These are phyloP conservation scores for Lolium multiflorum DNA, from an alignment of 176 grass and related monocot species.

Conservation along the genomic window DNA sequence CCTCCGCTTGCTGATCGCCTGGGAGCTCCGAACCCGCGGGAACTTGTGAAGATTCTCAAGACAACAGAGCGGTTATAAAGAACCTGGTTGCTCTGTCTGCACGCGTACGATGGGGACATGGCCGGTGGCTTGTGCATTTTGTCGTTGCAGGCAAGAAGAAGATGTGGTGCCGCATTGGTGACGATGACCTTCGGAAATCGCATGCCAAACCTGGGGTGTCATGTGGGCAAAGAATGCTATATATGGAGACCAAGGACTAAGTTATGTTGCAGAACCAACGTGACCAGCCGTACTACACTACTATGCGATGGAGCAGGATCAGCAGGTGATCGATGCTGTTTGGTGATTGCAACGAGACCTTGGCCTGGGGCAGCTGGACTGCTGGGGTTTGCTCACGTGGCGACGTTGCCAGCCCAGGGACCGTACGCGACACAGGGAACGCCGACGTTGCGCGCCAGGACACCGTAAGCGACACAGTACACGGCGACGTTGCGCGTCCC, in stretches of 20 bases:
- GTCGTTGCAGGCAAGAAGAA: not conserved
- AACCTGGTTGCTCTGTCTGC: not conserved
- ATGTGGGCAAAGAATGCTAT: not conserved
- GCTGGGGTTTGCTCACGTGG: not conserved
- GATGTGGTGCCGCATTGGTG: not conserved
- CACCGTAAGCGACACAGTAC: not conserved
- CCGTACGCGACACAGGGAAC: not conserved
- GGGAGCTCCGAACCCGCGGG: not conserved
- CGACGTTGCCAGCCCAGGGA: not conserved
- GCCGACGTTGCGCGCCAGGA: not conserved
- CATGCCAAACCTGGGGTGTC: conserved; percentile 7
- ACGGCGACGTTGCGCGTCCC: not conserved
- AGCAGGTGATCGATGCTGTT: not conserved
- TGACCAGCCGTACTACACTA: not conserved
- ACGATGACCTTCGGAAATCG: not conserved
- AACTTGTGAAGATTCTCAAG: not conserved
- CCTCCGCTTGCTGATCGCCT: not conserved
- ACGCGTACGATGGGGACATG: not conserved
- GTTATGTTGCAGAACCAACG: not conserved
- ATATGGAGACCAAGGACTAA: not conserved
- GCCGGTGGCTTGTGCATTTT: not conserved
- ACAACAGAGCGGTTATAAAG: not conserved
- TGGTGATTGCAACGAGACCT: not conserved
- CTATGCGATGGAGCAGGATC: not conserved
- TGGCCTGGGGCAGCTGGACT: not conserved